Evolutionary conservation across 495 filamentous ascomycete species (phyloP).

Genomic region (Parmelia sp.): DNA sequence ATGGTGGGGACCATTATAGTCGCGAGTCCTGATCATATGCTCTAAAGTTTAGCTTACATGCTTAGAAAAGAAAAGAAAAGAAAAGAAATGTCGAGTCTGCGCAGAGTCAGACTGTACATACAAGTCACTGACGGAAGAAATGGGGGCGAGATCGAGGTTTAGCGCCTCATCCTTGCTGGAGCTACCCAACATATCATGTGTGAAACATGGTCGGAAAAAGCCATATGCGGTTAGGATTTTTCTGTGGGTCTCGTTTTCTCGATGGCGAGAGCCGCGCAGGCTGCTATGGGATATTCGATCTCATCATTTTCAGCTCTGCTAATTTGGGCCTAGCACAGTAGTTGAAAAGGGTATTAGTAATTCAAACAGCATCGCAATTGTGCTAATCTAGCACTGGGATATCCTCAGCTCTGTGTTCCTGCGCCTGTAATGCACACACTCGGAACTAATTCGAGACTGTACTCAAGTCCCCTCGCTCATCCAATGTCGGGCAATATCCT

Average conservation of each 20-base stretch:
- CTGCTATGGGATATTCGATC: neutral
- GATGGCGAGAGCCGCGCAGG: neutral
- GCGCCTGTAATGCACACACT: neutral
- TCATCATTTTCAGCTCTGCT: neutral
- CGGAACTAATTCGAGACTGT: neutral
- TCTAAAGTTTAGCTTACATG: no score
- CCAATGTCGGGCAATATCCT: slow-evolving; percentile 60
- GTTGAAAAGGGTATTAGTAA: neutral
- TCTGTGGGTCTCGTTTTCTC: neutral
- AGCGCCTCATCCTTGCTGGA: no score
- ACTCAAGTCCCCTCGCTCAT: slow-evolving; percentile 28
- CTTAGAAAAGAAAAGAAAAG: no score
- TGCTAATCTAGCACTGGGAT: neutral
- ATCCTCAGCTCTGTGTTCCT: neutral
- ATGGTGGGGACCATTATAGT: no score
- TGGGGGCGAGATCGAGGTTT: no score
- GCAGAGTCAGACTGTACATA: no score
- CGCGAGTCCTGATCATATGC: no score
- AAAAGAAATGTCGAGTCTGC: no score
- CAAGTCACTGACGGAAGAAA: no score
- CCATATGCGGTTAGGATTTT: neutral
- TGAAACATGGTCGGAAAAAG: neutral
- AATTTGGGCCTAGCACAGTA: neutral
- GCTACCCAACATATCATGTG: neutral
- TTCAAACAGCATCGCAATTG: neutral